Evolutionary conservation across 2,329 filamentous ascomycete species (phyloP).

Genomic region (Colletotrichum somersetense): DNA sequence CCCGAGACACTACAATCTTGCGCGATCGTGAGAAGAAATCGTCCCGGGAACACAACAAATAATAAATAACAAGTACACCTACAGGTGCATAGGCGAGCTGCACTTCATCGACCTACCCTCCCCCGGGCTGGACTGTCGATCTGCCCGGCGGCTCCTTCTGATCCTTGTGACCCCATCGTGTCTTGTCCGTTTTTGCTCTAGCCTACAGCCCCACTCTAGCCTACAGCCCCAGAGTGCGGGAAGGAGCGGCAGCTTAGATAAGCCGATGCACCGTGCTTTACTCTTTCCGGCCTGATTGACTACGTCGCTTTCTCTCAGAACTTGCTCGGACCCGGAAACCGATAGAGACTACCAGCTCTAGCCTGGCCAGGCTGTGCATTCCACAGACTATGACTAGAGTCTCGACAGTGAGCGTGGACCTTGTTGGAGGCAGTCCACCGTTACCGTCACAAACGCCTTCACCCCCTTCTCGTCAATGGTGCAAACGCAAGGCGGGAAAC

Average conservation of each 20-base stretch:
- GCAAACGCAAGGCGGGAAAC: constrained; percentile 9
- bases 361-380: constrained; percentile 23
- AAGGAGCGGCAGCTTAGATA: constrained; percentile 12
- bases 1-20: neutral
- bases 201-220: neutral
- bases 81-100: neutral
- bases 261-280: neutral
- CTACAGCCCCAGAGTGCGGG: neutral
- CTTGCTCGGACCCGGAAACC: neutral
- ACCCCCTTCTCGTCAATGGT: neutral
- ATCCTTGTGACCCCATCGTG: neutral
- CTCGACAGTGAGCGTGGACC: constrained; percentile 2
- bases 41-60: neutral
- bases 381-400: neutral
- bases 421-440: constrained; percentile 8
- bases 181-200: neutral
- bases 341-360: neutral
- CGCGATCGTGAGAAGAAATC: neutral
- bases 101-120: neutral
- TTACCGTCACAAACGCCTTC: constrained; percentile 8
- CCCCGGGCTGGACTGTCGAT: constrained; percentile 1
- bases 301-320: constrained; percentile 1
- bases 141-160: neutral
- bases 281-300: constrained; percentile 2
- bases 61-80: too few species aligned